phyloP scores from a whole-genome alignment of 371 early-diverging fungal genomes.

The Capniomyces stellatus region DNA sequence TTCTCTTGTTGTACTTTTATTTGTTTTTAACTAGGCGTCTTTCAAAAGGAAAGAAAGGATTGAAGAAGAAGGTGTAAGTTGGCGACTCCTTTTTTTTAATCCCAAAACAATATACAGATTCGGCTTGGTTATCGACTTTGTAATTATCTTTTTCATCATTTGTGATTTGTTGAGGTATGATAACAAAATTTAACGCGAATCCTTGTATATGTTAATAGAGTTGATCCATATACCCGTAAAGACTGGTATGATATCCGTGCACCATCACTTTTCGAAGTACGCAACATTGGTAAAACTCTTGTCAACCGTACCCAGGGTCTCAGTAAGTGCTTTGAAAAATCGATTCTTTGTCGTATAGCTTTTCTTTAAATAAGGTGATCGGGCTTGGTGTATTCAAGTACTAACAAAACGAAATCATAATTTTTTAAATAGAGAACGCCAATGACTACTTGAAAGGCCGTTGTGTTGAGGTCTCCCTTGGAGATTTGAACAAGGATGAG shows the following conservation, averaged over 20 bases:
- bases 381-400: too few relatives aligned
- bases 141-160: too few relatives aligned
- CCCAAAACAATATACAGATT: too few relatives aligned
- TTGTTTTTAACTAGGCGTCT: conserved; percentile 35
- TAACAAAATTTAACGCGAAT: too few relatives aligned
- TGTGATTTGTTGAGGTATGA: too few relatives aligned
- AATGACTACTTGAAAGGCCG: conserved; percentile 93
- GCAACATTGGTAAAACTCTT: conserved; percentile 94
- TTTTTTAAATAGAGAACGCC: conserved; percentile 85
- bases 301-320: conserved; percentile 99
- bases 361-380: too few relatives aligned
- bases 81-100: too few relatives aligned
- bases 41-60: conserved; percentile 92
- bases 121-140: too few relatives aligned
- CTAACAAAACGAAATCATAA: conserved; percentile 14
- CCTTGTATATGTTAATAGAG: too few relatives aligned
- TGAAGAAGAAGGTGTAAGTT: conserved; percentile 93
- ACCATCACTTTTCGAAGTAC: conserved; percentile 84
- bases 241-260: conserved; percentile 99
- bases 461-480: conserved; percentile 95
- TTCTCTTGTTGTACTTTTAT: not conserved
- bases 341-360: too few relatives aligned
- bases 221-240: conserved; percentile 95
- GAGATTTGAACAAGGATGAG: conserved; percentile 94
- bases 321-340: conserved; percentile 15